Conservation (phyloP, 805 yeast genomes). For the Millerago galiae region DNA sequence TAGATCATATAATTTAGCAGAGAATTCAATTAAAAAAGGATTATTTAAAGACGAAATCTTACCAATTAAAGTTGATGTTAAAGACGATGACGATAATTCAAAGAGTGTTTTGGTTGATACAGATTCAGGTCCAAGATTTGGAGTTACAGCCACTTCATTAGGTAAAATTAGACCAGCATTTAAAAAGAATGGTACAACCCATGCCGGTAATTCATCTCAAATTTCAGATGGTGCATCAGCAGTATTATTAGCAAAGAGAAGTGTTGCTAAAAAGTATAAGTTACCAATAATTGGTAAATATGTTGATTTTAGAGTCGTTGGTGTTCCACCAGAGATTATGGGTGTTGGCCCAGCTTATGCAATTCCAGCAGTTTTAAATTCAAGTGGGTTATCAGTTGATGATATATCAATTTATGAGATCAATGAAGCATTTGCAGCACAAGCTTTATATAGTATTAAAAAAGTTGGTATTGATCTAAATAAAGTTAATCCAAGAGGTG, state of each 20-base stretch:
- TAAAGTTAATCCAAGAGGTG: conserved; percentile 88
- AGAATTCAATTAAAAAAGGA: conserved; percentile 60
- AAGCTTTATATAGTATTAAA: conserved; percentile 71
- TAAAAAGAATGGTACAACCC: conserved; percentile 71
- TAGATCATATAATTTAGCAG: conserved; percentile 78
- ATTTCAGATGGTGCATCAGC: conserved; percentile 95
- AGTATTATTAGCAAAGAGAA: conserved; percentile 77
- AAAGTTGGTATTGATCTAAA: conserved; percentile 57
- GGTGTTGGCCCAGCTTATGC: conserved; percentile 98
- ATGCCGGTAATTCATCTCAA: conserved; percentile 96
- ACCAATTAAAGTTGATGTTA: conserved; percentile 62
- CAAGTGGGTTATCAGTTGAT: conserved; percentile 48
- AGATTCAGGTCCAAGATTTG: conserved; percentile 88
- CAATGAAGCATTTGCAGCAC: conserved; percentile 97
- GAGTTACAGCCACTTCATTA: conserved; percentile 74
- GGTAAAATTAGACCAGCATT: conserved; percentile 82
- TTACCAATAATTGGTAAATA: conserved; percentile 75
- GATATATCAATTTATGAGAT: conserved; percentile 80
- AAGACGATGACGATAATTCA: conserved; percentile 31
- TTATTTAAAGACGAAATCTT: conserved; percentile 84
- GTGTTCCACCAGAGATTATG: conserved; percentile 97
- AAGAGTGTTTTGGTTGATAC: conserved; percentile 40
- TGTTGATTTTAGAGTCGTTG: conserved; percentile 72
- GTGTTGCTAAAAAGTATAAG: conserved; percentile 69
- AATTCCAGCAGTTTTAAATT: conserved; percentile 74